A percentile compares a stretch with the other conserved stretches of the same genome.
phyloP scores from a whole-genome alignment of 1,284 basidiomycete genomes.

The Trametes sp. region DNA sequence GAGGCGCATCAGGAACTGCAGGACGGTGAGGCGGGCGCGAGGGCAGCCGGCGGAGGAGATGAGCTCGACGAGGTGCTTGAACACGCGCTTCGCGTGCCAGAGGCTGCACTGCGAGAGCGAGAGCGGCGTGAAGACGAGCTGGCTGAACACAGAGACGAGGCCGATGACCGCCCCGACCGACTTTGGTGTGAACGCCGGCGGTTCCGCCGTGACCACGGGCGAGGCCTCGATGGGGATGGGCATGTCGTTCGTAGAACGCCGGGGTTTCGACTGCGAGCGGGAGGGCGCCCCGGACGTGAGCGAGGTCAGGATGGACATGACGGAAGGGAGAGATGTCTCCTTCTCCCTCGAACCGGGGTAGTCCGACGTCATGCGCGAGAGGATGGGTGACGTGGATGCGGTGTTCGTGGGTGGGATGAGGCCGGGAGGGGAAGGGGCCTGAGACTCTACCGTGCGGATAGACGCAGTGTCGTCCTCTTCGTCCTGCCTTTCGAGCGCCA shows the following conservation, averaged over 20 bases:
- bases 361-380: constrained; percentile 66
- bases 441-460: constrained; percentile 51
- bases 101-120: constrained; percentile 54
- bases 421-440: constrained; percentile 22
- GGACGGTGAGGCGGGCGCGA: constrained; percentile 72
- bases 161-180: constrained; percentile 68
- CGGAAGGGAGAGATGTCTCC: constrained; percentile 59
- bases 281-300: constrained; percentile 59
- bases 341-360: constrained; percentile 48
- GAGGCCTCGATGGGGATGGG: constrained; percentile 39
- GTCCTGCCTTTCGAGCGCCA: constrained; percentile 47
- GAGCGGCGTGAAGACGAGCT: constrained; percentile 73
- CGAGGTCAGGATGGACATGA: constrained; percentile 70
- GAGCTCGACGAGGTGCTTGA: constrained; percentile 55
- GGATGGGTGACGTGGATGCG: constrained; percentile 55
- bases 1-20: constrained; percentile 91
- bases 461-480: constrained; percentile 43
- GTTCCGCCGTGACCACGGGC: constrained; percentile 37
- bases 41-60: constrained; percentile 57
- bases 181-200: constrained; percentile 44
- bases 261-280: constrained; percentile 60
- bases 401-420: constrained; percentile 42
- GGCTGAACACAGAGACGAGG: constrained; percentile 71
- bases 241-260: constrained; percentile 38
- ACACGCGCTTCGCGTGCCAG: constrained; percentile 60